These are phyloP conservation scores for Penicillium verrucosum DNA, from an alignment of 2,329 filamentous ascomycete genomes.

Conservation along the genomic window DNA sequence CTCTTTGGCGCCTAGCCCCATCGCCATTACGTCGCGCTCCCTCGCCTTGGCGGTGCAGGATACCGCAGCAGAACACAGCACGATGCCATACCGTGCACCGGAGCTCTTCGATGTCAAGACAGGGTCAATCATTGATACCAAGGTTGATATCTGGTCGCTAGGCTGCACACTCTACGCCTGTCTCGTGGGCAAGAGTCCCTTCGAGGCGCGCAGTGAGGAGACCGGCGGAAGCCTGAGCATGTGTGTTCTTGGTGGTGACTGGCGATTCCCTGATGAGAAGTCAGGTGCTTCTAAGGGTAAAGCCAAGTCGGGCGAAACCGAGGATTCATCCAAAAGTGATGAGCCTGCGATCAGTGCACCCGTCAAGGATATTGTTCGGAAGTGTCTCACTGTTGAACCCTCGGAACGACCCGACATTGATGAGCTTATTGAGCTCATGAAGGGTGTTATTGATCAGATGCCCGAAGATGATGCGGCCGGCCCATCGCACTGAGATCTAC, in stretches of 20 bases:
- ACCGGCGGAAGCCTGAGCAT: constrained; percentile 90
- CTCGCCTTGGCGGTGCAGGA: constrained; percentile 91
- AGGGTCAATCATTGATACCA: constrained; percentile 85
- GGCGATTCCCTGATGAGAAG: constrained; percentile 87
- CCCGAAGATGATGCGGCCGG: constrained; percentile 53
- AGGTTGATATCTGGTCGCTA: constrained; percentile 96
- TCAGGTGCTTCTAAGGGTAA: constrained; percentile 61
- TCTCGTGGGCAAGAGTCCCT: constrained; percentile 92
- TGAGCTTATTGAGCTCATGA: constrained; percentile 75
- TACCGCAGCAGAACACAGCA: constrained; percentile 90
- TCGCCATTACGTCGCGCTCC: constrained; percentile 83
- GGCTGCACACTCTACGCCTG: constrained; percentile 98
- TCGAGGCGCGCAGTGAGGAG: constrained; percentile 93
- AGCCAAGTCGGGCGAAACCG: constrained; percentile 42
- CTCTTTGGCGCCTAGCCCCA: constrained; percentile 81
- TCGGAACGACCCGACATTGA: constrained; percentile 82
- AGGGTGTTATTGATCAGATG: constrained; percentile 65
- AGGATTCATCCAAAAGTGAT: constrained; percentile 30
- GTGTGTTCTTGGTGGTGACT: constrained; percentile 89
- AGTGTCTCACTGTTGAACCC: constrained; percentile 82
- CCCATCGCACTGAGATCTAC: constrained; percentile 20
- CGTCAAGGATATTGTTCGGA: constrained; percentile 82
- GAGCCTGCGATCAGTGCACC: constrained; percentile 68
- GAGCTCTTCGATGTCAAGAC: constrained; percentile 98
- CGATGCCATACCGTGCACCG: constrained; percentile 96